phyloP scores from a whole-genome alignment of 257 asterid genomes.

The Linderniella brevidens region DNA sequence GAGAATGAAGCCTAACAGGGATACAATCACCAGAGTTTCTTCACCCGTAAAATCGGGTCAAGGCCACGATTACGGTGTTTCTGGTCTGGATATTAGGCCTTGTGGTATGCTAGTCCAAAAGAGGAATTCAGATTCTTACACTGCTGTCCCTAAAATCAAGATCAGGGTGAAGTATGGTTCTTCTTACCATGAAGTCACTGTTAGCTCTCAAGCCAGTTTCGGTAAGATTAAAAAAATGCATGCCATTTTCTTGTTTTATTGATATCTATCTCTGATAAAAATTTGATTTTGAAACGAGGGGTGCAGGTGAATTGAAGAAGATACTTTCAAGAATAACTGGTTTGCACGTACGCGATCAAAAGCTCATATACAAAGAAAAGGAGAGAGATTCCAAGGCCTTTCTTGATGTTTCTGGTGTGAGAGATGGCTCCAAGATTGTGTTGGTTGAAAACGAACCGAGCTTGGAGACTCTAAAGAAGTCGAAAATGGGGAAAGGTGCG shows the following conservation, averaged over 20 bases:
- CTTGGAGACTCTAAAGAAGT: slow-evolving; percentile 32
- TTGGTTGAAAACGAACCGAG: slow-evolving; percentile 53
- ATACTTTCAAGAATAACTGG: slow-evolving; percentile 54
- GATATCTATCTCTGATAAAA: neutral
- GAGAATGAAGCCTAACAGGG: slow-evolving; percentile 40
- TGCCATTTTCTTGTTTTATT: neutral
- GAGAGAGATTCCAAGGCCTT: slow-evolving; percentile 61
- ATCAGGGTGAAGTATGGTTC: slow-evolving; percentile 63
- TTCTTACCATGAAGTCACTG: slow-evolving; percentile 38
- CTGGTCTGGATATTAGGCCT: slow-evolving; percentile 62
- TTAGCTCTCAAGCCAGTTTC: slow-evolving; percentile 68
- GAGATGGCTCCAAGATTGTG: slow-evolving; percentile 48
- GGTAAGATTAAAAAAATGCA: slow-evolving; percentile 23
- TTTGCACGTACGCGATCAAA: slow-evolving; percentile 49
- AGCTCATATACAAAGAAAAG: slow-evolving; percentile 41
- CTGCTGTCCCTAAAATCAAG: slow-evolving; percentile 36
- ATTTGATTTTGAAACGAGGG: neutral
- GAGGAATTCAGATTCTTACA: slow-evolving; percentile 47
- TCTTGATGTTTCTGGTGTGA: slow-evolving; percentile 62
- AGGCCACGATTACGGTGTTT: slow-evolving; percentile 13
- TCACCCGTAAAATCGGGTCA: slow-evolving; percentile 18
- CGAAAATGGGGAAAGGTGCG: slow-evolving; percentile 44
- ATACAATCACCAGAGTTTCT: slow-evolving; percentile 19
- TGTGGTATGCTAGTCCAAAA: slow-evolving; percentile 89
- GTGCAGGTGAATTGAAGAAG: slow-evolving; percentile 74